Base-by-base conservation (phyloP, 306 rosid genomes). In the Cucurbita moschata region DNA sequence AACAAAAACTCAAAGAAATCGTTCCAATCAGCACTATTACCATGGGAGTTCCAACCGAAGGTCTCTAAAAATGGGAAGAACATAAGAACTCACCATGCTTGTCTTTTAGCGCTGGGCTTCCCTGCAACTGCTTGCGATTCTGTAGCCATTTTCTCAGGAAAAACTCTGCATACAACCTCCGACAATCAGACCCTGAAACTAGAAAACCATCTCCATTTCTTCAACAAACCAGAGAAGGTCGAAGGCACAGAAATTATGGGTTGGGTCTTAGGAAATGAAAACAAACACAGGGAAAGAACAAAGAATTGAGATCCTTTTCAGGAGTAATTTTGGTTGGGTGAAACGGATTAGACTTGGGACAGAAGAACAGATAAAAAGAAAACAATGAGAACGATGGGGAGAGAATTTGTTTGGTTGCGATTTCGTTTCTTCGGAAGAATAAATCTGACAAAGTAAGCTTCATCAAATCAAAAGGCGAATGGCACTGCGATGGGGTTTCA, bases 101-200 rank as follows among this genome's bases (percentile, higher is more conserved):
- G 99, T 39, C 96, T 96, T 77, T 88, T 94, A 77, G 96, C 79
- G 82, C 80, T 82, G 46, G 84, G 83, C 26, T 94, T 89, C 81
- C 85, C 83, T 62, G 77, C 58, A 5, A 63, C 87, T 15, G 40
- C 76, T 40, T 53, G 42, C 7, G 52, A 10, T 46, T 83, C 52
- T 7, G 83, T 79, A 18, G 90, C 87, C 90, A 89, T 87, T 86
- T 80, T 81, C 72, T 70, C 78, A 46, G 54, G 81, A 44, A 59
- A 42, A 60, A 53, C 67, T 40, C 59, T 18, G 60, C 9, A 52
- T 23, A 51, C 75, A 7, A 38, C 19, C 61, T 50, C 44, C 44
- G 10, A 63, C 35, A 65, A 18, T 55, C 74, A 67, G 65, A 62
- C 19, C 6, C 76, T 56, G 43, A 73, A 57, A 70, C 75, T 78